Conservation (phyloP, 2,329 filamentous ascomycete genomes). For the Pyrenochaeta sp. region DNA sequence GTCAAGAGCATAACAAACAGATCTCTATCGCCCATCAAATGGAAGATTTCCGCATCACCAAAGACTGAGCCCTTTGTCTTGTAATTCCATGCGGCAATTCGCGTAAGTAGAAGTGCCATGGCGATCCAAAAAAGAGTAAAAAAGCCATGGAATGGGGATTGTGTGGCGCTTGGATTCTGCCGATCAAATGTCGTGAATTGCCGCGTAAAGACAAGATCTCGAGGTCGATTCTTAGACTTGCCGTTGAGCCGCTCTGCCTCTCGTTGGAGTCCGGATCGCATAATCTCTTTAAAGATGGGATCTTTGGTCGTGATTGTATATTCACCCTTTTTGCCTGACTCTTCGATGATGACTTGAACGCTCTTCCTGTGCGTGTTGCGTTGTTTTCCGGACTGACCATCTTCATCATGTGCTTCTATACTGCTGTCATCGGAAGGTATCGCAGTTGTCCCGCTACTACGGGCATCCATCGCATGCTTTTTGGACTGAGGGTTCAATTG, state of each 20-base stretch:
- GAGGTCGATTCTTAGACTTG: slow-evolving; percentile 52
- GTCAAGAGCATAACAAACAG: slow-evolving; percentile 63
- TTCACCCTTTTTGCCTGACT: slow-evolving; percentile 55
- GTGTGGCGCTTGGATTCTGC: slow-evolving; percentile 70
- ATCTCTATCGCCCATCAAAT: slow-evolving; percentile 70
- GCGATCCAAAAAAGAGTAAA: slow-evolving; percentile 79
- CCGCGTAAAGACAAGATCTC: slow-evolving; percentile 73
- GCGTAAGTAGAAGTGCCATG: slow-evolving; percentile 71
- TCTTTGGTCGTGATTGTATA: slow-evolving; percentile 62
- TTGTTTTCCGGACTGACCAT: slow-evolving; percentile 5
- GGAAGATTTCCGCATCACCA: slow-evolving; percentile 76
- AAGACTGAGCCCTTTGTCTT: slow-evolving; percentile 72
- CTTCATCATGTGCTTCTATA: slow-evolving; percentile 7
- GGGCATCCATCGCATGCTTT: slow-evolving; percentile 46
- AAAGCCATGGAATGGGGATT: slow-evolving; percentile 80
- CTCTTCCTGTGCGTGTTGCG: slow-evolving; percentile 41
- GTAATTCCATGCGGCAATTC: slow-evolving; percentile 74
- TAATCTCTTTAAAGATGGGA: slow-evolving; percentile 59
- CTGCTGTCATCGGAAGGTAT: slow-evolving; percentile 9
- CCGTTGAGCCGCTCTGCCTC: slow-evolving; percentile 46
- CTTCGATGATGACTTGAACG: slow-evolving; percentile 58
- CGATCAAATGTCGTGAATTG: slow-evolving; percentile 79
- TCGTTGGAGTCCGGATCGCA: slow-evolving; percentile 54
- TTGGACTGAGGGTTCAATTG: slow-evolving; percentile 48
- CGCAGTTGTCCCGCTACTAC: slow-evolving; percentile 34